These are phyloP conservation scores for Licmophora abbreviata DNA, from an alignment of 108 stramenopile genomes.

Conservation along the genomic window DNA sequence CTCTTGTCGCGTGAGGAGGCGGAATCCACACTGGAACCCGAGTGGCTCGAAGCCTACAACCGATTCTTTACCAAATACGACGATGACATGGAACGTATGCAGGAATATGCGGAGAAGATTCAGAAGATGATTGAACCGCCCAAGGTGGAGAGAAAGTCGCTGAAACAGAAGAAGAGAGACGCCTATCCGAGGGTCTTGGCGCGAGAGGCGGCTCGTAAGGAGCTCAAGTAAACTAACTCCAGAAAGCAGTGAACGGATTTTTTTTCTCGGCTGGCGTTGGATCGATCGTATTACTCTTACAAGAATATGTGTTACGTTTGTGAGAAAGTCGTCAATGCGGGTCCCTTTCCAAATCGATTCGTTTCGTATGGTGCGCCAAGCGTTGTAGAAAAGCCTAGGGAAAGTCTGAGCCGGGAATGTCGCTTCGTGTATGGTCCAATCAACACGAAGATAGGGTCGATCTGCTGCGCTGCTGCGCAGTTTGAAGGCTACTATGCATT, in stretches of 20 bases:
- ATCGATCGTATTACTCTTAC: too few species aligned
- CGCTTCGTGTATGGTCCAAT: too few species aligned
- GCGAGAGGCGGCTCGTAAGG: constrained; percentile 17
- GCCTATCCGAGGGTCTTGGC: constrained; percentile 39
- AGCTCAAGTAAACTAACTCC: neutral
- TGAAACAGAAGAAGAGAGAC: constrained; percentile 73
- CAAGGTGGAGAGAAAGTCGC: constrained; percentile 57
- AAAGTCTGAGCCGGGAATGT: too few species aligned
- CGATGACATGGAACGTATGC: constrained; percentile 53
- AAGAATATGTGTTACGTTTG: too few species aligned
- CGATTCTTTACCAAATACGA: constrained; percentile 53
- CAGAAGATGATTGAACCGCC: constrained; percentile 56
- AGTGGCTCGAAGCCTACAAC: constrained; percentile 74
- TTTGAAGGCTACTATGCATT: too few species aligned
- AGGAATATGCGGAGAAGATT: constrained; percentile 44
- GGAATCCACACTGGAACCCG: constrained; percentile 39
- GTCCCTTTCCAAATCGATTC: too few species aligned
- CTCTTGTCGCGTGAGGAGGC: constrained; percentile 48
- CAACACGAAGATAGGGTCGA: too few species aligned
- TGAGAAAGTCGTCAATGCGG: too few species aligned
- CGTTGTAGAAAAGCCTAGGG: too few species aligned
- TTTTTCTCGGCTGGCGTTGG: too few species aligned
- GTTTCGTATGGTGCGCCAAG: too few species aligned
- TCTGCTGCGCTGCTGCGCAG: too few species aligned
- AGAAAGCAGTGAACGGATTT: neutral